A percentile compares a stretch with the other conserved stretches of the same genome.
Conservation (phyloP, 371 early-diverging fungal species). For the Mucor racemosus region DNA sequence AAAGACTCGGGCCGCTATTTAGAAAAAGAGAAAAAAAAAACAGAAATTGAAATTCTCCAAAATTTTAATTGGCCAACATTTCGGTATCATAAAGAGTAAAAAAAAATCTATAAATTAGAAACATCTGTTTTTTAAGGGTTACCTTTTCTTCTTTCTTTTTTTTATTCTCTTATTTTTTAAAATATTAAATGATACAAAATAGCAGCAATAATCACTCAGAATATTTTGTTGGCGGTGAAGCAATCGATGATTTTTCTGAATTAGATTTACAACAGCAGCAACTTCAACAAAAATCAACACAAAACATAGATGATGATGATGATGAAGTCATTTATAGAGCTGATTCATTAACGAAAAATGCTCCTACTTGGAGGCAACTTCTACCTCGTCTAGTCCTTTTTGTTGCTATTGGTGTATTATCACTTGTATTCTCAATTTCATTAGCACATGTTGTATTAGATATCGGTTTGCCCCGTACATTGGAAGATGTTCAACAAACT, state of each 20-base stretch:
- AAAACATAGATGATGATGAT: slow-evolving; percentile 13
- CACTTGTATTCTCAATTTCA: slow-evolving; percentile 40
- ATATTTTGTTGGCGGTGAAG: background rate
- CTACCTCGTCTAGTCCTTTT: slow-evolving; percentile 41
- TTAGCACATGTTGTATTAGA: slow-evolving; percentile 43
- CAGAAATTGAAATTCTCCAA: background rate
- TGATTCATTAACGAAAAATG: background rate
- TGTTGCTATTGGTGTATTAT: slow-evolving; percentile 37
- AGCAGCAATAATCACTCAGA: background rate
- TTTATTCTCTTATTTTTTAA: background rate
- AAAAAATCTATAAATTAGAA: background rate
- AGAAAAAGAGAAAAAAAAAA: background rate
- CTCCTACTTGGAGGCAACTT: slow-evolving; percentile 34
- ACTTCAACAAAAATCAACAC: background rate
- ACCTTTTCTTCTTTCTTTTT: background rate
- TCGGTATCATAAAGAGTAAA: background rate
- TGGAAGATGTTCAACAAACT: slow-evolving; percentile 42
- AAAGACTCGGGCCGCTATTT: slow-evolving; percentile 7
- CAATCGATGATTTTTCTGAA: slow-evolving; percentile 11
- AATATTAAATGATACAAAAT: slow-evolving; percentile 1
- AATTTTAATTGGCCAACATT: slow-evolving; percentile 1
- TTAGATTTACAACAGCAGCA: slow-evolving; percentile 10
- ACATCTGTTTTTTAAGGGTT: background rate
- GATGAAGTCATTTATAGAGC: slow-evolving; percentile 35
- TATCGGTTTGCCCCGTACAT: slow-evolving; percentile 46